These are phyloP conservation scores for Hyphopichia wangnamkhiaoensis DNA, from an alignment of 1,139 yeast genomes.

Conservation along the genomic window DNA sequence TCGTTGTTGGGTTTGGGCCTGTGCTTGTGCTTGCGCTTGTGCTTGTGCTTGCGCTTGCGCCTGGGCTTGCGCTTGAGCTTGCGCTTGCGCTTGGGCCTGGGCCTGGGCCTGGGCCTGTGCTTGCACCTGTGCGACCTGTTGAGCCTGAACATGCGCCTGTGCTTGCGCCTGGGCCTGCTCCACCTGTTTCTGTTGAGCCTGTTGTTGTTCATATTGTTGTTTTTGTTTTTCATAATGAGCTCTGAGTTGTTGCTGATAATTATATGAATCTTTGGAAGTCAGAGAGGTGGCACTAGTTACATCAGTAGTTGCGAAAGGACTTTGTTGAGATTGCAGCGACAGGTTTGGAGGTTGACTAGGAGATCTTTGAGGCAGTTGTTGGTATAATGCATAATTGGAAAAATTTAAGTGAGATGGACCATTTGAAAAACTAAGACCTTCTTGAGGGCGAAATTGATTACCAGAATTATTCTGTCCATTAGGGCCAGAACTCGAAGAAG, in stretches of 20 bases:
- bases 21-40: slow-evolving; percentile 6
- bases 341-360: slow-evolving; percentile 11
- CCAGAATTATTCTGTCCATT: slow-evolving; percentile 13
- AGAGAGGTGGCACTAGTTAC: neutral
- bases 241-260: slow-evolving; percentile 29
- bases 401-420: slow-evolving; percentile 15
- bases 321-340: slow-evolving; percentile 4
- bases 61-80: slow-evolving; percentile 7
- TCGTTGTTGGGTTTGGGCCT: slow-evolving; percentile 5
- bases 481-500: slow-evolving; percentile 6
- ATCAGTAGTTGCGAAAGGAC: neutral
- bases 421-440: slow-evolving; percentile 27
- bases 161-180: slow-evolving; percentile 11
- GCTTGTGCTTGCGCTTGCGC: slow-evolving; percentile 8
- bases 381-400: slow-evolving; percentile 15
- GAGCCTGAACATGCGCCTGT: slow-evolving; percentile 13
- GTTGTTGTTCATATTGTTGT: slow-evolving; percentile 17
- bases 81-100: slow-evolving; percentile 7
- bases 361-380: slow-evolving; percentile 13
- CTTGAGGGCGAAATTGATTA: slow-evolving; percentile 33
- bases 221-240: slow-evolving; percentile 29
- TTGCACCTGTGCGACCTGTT: slow-evolving; percentile 8
- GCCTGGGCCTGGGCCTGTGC: slow-evolving; percentile 10
- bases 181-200: slow-evolving; percentile 11
- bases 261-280: slow-evolving; percentile 14